Conservation (phyloP, 1,139 yeast genomes). For the Arxiozyma slooffiae region DNA sequence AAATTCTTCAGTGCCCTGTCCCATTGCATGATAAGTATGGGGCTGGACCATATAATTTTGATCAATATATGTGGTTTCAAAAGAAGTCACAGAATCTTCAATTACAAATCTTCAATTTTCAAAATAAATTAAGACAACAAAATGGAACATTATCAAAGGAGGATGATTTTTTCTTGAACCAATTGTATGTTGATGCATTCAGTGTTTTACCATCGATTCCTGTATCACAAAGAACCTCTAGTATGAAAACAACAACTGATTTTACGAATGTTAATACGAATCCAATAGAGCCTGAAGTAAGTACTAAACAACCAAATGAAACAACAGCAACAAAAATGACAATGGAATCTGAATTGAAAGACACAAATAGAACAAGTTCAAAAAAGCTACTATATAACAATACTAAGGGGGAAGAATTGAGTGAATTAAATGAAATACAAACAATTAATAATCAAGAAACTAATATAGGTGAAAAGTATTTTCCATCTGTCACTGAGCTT, state of each 20-base stretch:
- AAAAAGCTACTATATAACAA: not conserved
- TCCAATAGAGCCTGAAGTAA: not conserved
- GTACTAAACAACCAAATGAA: not conserved
- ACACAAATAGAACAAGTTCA: no score
- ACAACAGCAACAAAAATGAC: not conserved
- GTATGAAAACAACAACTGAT: not conserved
- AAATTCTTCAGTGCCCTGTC: slow-evolving; percentile 42
- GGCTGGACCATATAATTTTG: slow-evolving; percentile 34
- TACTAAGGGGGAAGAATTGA: not conserved
- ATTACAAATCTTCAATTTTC: slow-evolving; percentile 24
- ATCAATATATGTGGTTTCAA: slow-evolving; percentile 31
- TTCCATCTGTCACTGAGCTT: slow-evolving; percentile 12
- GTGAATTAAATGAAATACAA: not conserved
- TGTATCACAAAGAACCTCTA: not conserved
- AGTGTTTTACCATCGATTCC: slow-evolving; percentile 27
- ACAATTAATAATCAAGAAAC: not conserved
- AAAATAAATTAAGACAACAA: slow-evolving; percentile 19
- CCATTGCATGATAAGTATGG: slow-evolving; percentile 41
- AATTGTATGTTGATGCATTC: slow-evolving; percentile 22
- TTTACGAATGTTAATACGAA: not conserved
- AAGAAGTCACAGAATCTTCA: slow-evolving; percentile 29
- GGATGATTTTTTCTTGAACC: slow-evolving; percentile 18
- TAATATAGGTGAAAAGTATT: slow-evolving; percentile 8
- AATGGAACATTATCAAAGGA: slow-evolving; percentile 10
- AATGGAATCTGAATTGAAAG: not conserved